Evolutionary conservation across 306 rosid species (phyloP), one percentile per base, ranked within the genome.

Genomic region (Medicago ruthenica): DNA sequence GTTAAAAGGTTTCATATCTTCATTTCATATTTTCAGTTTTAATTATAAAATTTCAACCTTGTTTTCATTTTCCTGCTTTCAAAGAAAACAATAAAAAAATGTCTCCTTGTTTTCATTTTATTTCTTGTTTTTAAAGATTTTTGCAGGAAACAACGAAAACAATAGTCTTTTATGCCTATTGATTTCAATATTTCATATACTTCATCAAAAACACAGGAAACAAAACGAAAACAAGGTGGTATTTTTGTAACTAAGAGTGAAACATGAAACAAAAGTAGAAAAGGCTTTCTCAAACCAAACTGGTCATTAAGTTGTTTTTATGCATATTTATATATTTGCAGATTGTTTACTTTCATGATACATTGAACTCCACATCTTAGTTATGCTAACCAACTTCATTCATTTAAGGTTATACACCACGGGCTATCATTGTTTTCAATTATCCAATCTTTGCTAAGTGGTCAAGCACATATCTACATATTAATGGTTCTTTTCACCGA

Each of bases 401-500:
- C 48, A 36, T 81, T 67, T 71, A 68, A 93, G 98, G 89, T 91
- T 82, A 73, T 93, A 48, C 98, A 93, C 87, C 98, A 91, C 76
- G 92, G 82, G 31, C 73, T 93, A 42, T 93, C 98, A 53, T 78
- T 93, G 88, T 82, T 83, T 71, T 87, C 98, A 64, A 88, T 93
- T 50, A 51, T 91, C 81, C 96, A 83, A 50, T 58, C 97, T 66
- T 90, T 93, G 76, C 54, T 81, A 68, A 88, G 96, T 62, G 92
- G 98, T 80, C 92, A 91, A 84, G 97, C 54, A 37, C 98, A 84
- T 84, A 71, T 91, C 77, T 93, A 93, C 86, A 91, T 93, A 77
- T 87, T 93, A 24, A 86, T 91, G 97, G 92, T 89, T 83, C 97
- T 93, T 58, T 93, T 93, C 84, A 53, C 97, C 0, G 98, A 93